These are phyloP conservation scores for Tylopilus sp. DNA, from an alignment of 768 basidiomycete species.

Conservation along the genomic window DNA sequence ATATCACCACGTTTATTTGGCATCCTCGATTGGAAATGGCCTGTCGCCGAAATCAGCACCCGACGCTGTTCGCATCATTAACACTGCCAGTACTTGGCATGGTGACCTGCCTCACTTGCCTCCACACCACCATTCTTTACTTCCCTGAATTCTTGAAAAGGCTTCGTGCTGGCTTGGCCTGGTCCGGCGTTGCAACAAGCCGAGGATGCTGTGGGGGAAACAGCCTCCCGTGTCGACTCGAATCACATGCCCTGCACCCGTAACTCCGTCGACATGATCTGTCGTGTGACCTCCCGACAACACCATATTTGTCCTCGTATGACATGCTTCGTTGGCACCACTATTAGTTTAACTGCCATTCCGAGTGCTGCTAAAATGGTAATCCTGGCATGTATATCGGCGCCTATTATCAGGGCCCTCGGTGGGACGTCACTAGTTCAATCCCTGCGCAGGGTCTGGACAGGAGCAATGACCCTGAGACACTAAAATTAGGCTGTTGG, in stretches of 20 bases:
- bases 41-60: too few relatives aligned
- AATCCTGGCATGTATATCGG: background rate
- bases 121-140: background rate
- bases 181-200: background rate
- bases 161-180: background rate
- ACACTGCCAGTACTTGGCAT: background rate
- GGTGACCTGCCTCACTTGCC: background rate
- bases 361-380: background rate
- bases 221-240: background rate
- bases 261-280: background rate
- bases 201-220: background rate
- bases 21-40: background rate
- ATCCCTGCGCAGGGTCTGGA: too few relatives aligned
- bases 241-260: too few relatives aligned
- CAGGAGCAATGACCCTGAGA: too few relatives aligned
- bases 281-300: background rate
- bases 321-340: background rate
- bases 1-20: slow-evolving; percentile 1
- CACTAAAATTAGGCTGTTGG: too few relatives aligned
- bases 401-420: background rate
- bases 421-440: too few relatives aligned
- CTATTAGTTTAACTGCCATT: background rate
- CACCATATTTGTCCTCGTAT: background rate
- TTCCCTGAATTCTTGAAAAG: background rate
- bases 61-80: background rate